Base-by-base conservation (phyloP, 371 early-diverging fungal species). In the Quaeritorhiza haematococci region DNA sequence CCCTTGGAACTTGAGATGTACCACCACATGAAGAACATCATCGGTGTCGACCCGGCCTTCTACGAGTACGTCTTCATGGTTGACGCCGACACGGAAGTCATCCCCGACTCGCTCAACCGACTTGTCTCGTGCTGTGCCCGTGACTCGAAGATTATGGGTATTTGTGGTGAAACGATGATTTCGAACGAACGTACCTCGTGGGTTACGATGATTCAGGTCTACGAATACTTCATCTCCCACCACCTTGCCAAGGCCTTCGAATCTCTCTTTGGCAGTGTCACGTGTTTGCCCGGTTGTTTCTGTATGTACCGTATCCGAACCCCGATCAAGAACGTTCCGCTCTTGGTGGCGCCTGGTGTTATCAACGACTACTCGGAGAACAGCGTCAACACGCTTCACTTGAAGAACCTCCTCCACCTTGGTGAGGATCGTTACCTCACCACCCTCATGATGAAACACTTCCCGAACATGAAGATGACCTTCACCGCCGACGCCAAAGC, bases 321-420 rank as follows among this genome's bases (percentile, higher is more conserved):
- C 3, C 71, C 75, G 21, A 61, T 63, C 32, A 91, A 92, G 65
- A 87, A 85, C 56, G 80, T 83, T 13, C 99, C 99, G 17, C 74
- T 99, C 46, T 84, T 99, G 35, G 89, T 94, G 43, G 84, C 96
- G 24, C 91, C 92, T 49, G 76, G 77, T 43, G 86, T 99, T 33
- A 88, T 99, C 62, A 77, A 85, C 23, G 95, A 96, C 35, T 99
- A 99, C 72, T 88, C 95, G 3, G 93, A 93, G 54, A 96, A 90
- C 75, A 83, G 83, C 26, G 98, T 98, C 13, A 93, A 97, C 63
- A 99, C 99, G 0, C 79, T 99, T 26, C 69, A 84, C 66, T 46
- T 73, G 55, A 86, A 72, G 73, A 80, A 80, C 61, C 74, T 80
- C 75, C 75, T 73, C 59, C 80, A 68, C 61, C 72, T 80, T 56